These are phyloP conservation scores for Phytophthora pluvialis DNA, from an alignment of 352 stramenopile species.

Conservation along the genomic window DNA sequence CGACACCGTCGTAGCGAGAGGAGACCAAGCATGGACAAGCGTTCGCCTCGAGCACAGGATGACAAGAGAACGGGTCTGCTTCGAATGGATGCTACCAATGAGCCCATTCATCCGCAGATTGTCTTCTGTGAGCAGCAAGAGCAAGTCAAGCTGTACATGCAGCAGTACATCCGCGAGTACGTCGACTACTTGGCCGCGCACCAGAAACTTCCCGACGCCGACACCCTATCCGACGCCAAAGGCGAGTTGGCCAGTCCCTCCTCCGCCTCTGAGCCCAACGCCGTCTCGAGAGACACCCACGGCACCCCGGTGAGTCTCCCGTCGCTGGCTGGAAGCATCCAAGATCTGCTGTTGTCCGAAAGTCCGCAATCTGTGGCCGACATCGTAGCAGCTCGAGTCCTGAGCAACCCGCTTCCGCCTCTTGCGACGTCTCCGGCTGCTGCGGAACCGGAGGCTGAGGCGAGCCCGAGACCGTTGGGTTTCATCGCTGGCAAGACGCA, in stretches of 20 bases:
- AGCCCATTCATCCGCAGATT: conserved; percentile 56
- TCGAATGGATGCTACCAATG: conserved; percentile 46
- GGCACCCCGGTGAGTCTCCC: conserved; percentile 62
- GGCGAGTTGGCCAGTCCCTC: neutral
- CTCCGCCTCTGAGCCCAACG: conserved; percentile 8
- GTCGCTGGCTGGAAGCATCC: conserved; percentile 59
- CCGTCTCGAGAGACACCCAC: conserved; percentile 49
- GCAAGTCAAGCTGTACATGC: conserved; percentile 58
- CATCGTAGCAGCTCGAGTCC: conserved; percentile 33
- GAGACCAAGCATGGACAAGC: conserved; percentile 5
- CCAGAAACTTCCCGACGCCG: conserved; percentile 13
- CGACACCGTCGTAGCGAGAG: conserved; percentile 10
- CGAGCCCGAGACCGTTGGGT: conserved; percentile 17
- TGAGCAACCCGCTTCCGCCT: conserved; percentile 15
- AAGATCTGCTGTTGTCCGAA: conserved; percentile 70
- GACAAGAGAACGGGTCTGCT: conserved; percentile 35
- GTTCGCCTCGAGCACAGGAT: neutral
- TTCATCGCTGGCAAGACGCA: conserved; percentile 4
- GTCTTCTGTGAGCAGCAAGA: conserved; percentile 60
- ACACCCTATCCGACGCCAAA: neutral
- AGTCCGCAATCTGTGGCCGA: conserved; percentile 79
- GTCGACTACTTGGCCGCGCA: conserved; percentile 53
- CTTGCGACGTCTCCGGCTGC: conserved; percentile 21
- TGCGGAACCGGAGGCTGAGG: conserved; percentile 24
- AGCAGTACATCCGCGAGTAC: conserved; percentile 70